Conservation (phyloP, 2,329 filamentous ascomycete genomes). For the Gremmenia infestans region DNA sequence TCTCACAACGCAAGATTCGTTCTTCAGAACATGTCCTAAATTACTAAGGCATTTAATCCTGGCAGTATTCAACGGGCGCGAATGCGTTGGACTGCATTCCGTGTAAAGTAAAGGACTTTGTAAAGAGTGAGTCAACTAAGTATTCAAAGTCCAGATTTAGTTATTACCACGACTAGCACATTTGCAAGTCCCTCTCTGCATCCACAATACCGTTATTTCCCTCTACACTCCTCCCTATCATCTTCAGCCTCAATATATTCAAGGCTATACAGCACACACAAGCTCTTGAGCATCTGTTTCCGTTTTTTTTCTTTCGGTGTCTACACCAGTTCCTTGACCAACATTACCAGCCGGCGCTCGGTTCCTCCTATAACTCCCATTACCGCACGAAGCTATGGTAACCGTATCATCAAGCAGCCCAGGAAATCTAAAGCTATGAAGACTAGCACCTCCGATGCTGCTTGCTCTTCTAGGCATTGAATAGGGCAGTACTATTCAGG, state of each 20-base stretch:
- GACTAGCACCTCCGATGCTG: neutral
- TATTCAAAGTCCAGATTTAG: too few relatives aligned
- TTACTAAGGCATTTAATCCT: too few relatives aligned
- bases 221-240: neutral
- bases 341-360: neutral
- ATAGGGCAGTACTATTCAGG: neutral
- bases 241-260: neutral
- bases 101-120: too few relatives aligned
- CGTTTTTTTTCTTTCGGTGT: neutral
- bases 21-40: too few relatives aligned
- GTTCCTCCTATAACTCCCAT: neutral
- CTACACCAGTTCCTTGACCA: neutral
- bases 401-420: rapidly evolving
- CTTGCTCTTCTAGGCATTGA: neutral
- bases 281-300: neutral
- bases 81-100: too few relatives aligned
- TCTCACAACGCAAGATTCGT: too few relatives aligned
- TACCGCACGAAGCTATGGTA: neutral
- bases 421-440: neutral
- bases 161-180: too few relatives aligned
- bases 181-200: too few relatives aligned
- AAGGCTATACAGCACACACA: neutral
- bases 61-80: too few relatives aligned
- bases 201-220: neutral
- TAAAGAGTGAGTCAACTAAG: too few relatives aligned